A percentile compares a stretch with the other conserved stretches of the same genome.
Conservation (phyloP, 768 basidiomycete species). For the Russula brevipes region DNA sequence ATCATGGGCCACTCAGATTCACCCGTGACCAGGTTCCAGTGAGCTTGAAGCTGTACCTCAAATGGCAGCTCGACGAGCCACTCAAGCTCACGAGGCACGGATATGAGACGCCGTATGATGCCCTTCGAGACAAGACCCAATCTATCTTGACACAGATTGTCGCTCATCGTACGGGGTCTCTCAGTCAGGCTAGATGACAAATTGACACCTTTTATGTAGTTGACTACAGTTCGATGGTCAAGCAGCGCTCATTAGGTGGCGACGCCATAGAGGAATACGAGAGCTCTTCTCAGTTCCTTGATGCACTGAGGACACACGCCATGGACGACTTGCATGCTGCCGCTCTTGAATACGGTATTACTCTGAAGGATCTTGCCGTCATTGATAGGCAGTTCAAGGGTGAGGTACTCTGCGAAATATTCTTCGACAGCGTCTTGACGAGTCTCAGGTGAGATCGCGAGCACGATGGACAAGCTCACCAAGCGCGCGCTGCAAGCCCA, state of each 20-base stretch:
- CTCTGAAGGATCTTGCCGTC: constrained; percentile 79
- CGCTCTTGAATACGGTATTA: constrained; percentile 78
- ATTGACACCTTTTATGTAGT: constrained; percentile 30
- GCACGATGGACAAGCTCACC: constrained; percentile 81
- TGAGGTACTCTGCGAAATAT: not conserved
- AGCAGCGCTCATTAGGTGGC: constrained; percentile 73
- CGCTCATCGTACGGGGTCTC: constrained; percentile 57
- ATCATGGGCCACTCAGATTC: constrained; percentile 42
- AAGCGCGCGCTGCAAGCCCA: constrained; percentile 81
- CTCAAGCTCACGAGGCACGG: constrained; percentile 74
- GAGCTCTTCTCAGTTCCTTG: constrained; percentile 70
- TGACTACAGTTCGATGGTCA: constrained; percentile 61
- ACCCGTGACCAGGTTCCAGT: constrained; percentile 86
- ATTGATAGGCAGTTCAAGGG: constrained; percentile 85
- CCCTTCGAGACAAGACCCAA: constrained; percentile 75
- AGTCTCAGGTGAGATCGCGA: constrained; percentile 59
- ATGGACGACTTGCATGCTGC: constrained; percentile 85
- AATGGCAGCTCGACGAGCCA: constrained; percentile 59
- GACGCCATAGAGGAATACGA: constrained; percentile 71
- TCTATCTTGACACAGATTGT: constrained; percentile 84
- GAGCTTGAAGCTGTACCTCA: constrained; percentile 75
- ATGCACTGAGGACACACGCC: constrained; percentile 73
- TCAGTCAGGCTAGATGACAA: constrained; percentile 26
- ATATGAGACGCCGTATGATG: constrained; percentile 78
- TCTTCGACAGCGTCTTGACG: not conserved